A percentile compares a stretch with the other conserved stretches of the same genome.
These are phyloP conservation scores for Xylaria sp. DNA, from an alignment of 2,329 filamentous ascomycete species.

Conservation along the genomic window DNA sequence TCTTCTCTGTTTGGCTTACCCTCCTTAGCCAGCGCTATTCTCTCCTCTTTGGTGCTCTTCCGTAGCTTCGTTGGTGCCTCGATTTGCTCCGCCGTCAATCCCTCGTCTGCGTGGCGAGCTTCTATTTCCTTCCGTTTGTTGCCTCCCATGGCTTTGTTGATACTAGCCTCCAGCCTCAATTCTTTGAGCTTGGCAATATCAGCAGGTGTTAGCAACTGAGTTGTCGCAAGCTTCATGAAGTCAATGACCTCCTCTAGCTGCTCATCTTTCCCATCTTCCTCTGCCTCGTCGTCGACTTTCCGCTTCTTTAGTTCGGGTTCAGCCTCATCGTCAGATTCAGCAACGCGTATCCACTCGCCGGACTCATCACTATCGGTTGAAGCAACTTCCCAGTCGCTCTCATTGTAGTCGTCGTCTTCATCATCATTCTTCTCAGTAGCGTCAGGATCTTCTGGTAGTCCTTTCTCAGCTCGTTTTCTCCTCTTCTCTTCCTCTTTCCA, in stretches of 20 bases:
- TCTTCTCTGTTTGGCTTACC: conserved; percentile 81
- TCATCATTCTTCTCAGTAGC: conserved; percentile 71
- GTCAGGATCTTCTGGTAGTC: conserved; percentile 70
- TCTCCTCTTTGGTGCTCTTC: conserved; percentile 90
- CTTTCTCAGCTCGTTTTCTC: conserved; percentile 76
- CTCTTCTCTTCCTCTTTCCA: conserved; percentile 93
- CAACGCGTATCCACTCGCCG: conserved; percentile 93
- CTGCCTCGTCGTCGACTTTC: conserved; percentile 59
- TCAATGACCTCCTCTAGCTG: conserved; percentile 56
- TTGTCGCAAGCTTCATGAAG: conserved; percentile 85
- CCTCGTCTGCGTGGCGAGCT: conserved; percentile 82
- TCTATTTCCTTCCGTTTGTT: conserved; percentile 61
- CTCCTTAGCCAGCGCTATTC: conserved; percentile 82
- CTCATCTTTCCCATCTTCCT: conserved; percentile 56
- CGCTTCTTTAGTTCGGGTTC: conserved; percentile 74
- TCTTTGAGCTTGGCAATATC: conserved; percentile 96
- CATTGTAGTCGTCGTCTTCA: conserved; percentile 66
- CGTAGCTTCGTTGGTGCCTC: conserved; percentile 84
- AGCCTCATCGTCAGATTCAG: conserved; percentile 83
- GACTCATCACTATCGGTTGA: conserved; percentile 74
- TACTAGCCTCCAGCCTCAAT: conserved; percentile 77
- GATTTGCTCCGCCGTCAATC: conserved; percentile 90
- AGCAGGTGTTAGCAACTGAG: conserved; percentile 91
- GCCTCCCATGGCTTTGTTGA: conserved; percentile 71
- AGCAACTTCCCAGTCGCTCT: conserved; percentile 70